Evolutionary conservation across 768 basidiomycete genomes (phyloP).

Genomic region (Podaxis mareebaensis): DNA sequence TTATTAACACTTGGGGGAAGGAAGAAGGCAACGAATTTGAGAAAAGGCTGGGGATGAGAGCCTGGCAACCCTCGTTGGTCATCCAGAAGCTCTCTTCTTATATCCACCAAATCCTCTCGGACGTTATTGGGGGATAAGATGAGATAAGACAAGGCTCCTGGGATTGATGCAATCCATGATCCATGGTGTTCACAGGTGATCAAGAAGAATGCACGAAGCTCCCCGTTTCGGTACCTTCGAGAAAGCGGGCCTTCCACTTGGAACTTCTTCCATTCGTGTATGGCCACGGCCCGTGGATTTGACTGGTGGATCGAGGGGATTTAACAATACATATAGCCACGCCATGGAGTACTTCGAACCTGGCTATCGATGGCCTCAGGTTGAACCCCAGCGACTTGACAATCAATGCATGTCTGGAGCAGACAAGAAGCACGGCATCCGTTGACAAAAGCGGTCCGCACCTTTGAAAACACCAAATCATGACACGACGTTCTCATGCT

Average conservation of each 20-base stretch:
- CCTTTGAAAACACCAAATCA: background rate
- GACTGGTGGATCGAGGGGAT: background rate
- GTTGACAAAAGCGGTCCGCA: background rate
- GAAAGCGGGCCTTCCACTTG: background rate
- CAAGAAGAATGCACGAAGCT: background rate
- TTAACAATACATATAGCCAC: too few relatives aligned
- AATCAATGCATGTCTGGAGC: background rate
- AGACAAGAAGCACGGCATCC: background rate
- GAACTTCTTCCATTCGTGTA: slow-evolving; percentile 6
- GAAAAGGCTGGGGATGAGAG: background rate
- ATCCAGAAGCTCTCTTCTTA: background rate
- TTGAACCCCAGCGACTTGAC: background rate
- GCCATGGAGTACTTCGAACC: background rate
- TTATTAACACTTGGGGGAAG: background rate
- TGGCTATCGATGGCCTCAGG: background rate
- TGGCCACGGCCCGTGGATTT: background rate
- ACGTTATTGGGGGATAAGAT: background rate
- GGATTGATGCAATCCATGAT: slow-evolving; percentile 5
- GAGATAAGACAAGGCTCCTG: slow-evolving; percentile 9
- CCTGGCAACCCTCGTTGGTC: background rate
- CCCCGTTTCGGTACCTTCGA: slow-evolving; percentile 1
- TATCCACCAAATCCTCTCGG: slow-evolving; percentile 2
- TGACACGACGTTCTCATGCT: background rate
- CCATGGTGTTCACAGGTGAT: slow-evolving; percentile 5
- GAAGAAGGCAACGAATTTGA: background rate